A percentile compares a stretch with the other conserved stretches of the same genome.
Evolutionary conservation across 108 stramenopile genomes (phyloP).

Genomic region (Fistulifera solaris): DNA sequence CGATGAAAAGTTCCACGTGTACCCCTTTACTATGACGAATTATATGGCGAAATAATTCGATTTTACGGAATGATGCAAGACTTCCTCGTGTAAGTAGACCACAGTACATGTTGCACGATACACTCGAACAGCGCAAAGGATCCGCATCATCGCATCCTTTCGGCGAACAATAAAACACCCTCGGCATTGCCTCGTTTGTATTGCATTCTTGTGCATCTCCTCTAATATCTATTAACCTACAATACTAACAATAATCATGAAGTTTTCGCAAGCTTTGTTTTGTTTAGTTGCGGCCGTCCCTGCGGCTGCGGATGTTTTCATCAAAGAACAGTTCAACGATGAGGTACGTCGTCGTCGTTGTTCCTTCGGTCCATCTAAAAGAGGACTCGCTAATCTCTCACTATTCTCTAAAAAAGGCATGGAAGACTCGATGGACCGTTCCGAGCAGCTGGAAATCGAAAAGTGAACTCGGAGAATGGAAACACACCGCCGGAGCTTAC

Average conservation of each 20-base stretch:
- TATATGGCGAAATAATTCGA: too few relatives aligned
- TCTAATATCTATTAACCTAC: too few relatives aligned
- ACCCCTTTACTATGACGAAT: too few relatives aligned
- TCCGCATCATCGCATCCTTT: too few relatives aligned
- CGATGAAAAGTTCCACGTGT: too few relatives aligned
- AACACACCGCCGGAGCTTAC: slow-evolving; percentile 88
- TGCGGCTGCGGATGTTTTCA: slow-evolving; percentile 50
- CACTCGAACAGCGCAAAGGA: too few relatives aligned
- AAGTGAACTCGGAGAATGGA: slow-evolving; percentile 90
- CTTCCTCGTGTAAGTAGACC: too few relatives aligned
- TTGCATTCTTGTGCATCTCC: too few relatives aligned
- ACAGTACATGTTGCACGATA: too few relatives aligned
- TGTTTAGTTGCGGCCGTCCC: slow-evolving; percentile 33
- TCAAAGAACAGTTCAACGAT: slow-evolving; percentile 87
- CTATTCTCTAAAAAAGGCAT: slow-evolving; percentile 34
- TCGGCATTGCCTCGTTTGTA: too few relatives aligned
- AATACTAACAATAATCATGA: slow-evolving; percentile 52
- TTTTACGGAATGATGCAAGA: too few relatives aligned
- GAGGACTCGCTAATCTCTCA: slow-evolving; percentile 2
- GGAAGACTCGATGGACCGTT: slow-evolving; percentile 86
- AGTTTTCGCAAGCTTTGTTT: slow-evolving; percentile 52
- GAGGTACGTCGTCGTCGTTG: slow-evolving; percentile 45
- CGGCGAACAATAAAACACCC: too few relatives aligned
- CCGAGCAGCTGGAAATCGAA: slow-evolving; percentile 90
- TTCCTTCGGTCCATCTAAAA: neutral